Conservation (phyloP, 2,329 filamentous ascomycete genomes). For the Neopestalotiopsis rosae region DNA sequence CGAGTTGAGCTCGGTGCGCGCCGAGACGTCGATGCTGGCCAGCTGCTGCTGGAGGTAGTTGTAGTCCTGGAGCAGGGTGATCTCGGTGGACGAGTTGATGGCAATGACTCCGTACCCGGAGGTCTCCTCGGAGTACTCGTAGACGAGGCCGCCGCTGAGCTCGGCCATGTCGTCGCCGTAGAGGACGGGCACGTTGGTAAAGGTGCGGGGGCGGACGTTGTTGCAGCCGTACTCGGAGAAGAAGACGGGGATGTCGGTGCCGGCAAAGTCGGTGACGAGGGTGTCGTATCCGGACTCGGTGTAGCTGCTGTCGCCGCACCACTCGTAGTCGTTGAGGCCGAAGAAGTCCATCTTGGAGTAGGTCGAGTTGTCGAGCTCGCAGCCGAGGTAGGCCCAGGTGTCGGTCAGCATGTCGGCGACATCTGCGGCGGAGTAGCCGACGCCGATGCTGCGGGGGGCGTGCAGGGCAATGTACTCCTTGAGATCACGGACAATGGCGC, state of each 20-base stretch:
- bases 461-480: conserved; percentile 77
- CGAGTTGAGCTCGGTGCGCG: conserved; percentile 68
- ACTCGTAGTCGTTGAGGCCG: conserved; percentile 76
- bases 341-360: conserved; percentile 67
- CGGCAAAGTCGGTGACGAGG: conserved; percentile 66
- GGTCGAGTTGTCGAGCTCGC: conserved; percentile 61
- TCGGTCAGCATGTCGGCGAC: conserved; percentile 73
- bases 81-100: conserved; percentile 57
- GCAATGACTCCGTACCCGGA: conserved; percentile 68
- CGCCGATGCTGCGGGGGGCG: conserved; percentile 68
- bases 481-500: conserved; percentile 75
- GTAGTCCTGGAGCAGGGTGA: conserved; percentile 16
- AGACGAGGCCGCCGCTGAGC: conserved; percentile 76
- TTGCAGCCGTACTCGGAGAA: conserved; percentile 83
- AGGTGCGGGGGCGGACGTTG: conserved; percentile 66
- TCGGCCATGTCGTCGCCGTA: conserved; percentile 63
- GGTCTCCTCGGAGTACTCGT: conserved; percentile 75
- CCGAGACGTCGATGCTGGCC: conserved; percentile 43
- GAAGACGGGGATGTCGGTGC: conserved; percentile 73
- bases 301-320: conserved; percentile 69
- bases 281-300: conserved; percentile 63
- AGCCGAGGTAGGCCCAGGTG: conserved; percentile 75
- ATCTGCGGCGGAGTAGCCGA: conserved; percentile 80
- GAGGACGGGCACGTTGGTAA: conserved; percentile 74
- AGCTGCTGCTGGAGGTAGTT: conserved; percentile 13